Conservation (phyloP, 2,329 filamentous ascomycete genomes). For the Microascus cirrosus region DNA sequence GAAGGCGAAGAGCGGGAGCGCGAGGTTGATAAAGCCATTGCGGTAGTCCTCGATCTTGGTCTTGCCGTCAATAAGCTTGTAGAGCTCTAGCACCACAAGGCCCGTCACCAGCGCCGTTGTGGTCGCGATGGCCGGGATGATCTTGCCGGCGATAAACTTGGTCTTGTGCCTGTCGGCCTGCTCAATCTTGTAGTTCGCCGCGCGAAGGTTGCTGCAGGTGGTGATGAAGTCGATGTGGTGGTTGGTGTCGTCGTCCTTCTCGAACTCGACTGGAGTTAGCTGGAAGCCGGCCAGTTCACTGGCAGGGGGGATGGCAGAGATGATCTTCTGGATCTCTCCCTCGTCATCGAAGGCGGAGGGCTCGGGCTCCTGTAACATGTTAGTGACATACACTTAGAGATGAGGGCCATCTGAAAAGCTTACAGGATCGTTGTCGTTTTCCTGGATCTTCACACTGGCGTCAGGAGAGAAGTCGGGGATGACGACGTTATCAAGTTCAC, state of each 20-base stretch:
- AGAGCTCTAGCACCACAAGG: constrained; percentile 82
- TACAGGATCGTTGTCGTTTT: constrained; percentile 82
- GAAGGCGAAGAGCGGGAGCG: constrained; percentile 95
- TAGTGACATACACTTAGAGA: not conserved
- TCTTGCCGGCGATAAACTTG: constrained; percentile 99
- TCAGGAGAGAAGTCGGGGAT: constrained; percentile 91
- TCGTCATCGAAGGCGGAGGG: constrained; percentile 57
- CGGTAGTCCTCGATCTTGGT: constrained; percentile 97
- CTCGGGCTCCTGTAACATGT: constrained; percentile 59
- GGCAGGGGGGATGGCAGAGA: constrained; percentile 62
- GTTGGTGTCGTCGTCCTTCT: constrained; percentile 98
- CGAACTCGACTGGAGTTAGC: constrained; percentile 85
- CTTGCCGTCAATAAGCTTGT: constrained; percentile 95
- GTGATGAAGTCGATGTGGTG: constrained; percentile 99
- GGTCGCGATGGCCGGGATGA: constrained; percentile 95
- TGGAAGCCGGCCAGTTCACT: constrained; percentile 80
- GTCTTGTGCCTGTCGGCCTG: constrained; percentile 92
- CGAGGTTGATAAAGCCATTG: constrained; percentile 96
- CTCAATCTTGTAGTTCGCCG: constrained; percentile 96
- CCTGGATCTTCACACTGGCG: constrained; percentile 89
- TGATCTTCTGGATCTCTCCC: constrained; percentile 63
- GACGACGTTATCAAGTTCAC: constrained; percentile 83
- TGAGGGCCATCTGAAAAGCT: constrained; percentile 18
- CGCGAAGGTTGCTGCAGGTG: constrained; percentile 88
- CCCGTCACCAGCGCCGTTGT: constrained; percentile 94